Evolutionary conservation across 768 basidiomycete species (phyloP).

Genomic region (Nidularia pulvinata): DNA sequence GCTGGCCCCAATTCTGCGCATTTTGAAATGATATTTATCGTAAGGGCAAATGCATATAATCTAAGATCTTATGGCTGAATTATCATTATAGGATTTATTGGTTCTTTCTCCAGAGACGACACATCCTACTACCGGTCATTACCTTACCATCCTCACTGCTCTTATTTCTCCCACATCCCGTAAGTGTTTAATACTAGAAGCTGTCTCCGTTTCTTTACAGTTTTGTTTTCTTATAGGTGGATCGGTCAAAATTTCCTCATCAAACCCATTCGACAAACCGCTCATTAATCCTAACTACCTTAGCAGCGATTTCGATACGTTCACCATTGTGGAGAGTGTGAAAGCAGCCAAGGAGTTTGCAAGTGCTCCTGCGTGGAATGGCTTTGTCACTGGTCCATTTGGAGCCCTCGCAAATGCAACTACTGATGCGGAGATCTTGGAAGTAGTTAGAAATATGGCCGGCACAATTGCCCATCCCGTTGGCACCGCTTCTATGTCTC

Average conservation of each 20-base stretch:
- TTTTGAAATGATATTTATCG: conserved; percentile 5
- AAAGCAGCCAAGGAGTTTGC: conserved; percentile 13
- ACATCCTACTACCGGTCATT: neutral
- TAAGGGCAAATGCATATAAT: conserved; percentile 9
- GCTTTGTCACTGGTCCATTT: conserved; percentile 14
- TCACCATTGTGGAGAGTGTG: conserved; percentile 15
- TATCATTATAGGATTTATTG: no score
- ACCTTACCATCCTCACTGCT: neutral
- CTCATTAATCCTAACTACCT: conserved; percentile 19
- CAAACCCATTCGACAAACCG: conserved; percentile 19
- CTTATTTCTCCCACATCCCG: neutral
- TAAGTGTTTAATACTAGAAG: no score
- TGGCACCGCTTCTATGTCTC: conserved; percentile 28
- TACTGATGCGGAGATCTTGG: conserved; percentile 11
- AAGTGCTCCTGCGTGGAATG: conserved; percentile 13
- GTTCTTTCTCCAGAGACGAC: no score
- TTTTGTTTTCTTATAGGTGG: conserved; percentile 9
- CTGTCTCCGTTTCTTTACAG: no score
- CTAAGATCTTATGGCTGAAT: neutral
- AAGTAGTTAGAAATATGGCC: conserved; percentile 13
- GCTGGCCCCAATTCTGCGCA: conserved; percentile 16
- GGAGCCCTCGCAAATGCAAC: conserved; percentile 4
- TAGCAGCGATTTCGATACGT: conserved; percentile 14
- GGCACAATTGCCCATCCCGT: conserved; percentile 24
- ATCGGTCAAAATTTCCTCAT: conserved; percentile 10